These are phyloP conservation scores for Hanseniaspora lindneri DNA, from an alignment of 805 yeast genomes.

Conservation along the genomic window DNA sequence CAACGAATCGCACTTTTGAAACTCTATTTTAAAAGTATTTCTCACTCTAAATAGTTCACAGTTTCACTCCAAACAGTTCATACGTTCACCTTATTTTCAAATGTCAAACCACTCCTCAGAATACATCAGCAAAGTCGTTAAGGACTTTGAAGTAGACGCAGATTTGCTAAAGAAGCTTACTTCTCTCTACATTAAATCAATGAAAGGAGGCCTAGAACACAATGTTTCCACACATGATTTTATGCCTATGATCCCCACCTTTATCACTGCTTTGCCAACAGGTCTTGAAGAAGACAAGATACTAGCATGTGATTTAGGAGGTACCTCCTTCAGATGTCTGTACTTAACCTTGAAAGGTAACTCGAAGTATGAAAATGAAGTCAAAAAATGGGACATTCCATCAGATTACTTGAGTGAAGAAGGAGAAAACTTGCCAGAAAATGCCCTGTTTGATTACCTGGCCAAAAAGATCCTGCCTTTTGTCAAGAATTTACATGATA, in stretches of 20 bases:
- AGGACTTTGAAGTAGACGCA: slow-evolving; percentile 23
- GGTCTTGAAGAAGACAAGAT: slow-evolving; percentile 76
- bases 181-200: slow-evolving; percentile 45
- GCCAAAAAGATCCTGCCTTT: slow-evolving; percentile 61
- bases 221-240: slow-evolving; percentile 30
- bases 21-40: too few relatives aligned
- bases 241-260: slow-evolving; percentile 91
- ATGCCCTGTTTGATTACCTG: slow-evolving; percentile 50
- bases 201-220: slow-evolving; percentile 47
- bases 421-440: slow-evolving; percentile 40
- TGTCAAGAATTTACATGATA: slow-evolving; percentile 31
- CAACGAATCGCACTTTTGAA: too few relatives aligned
- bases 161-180: slow-evolving; percentile 28
- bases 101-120: slow-evolving; percentile 17
- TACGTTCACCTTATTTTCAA: too few relatives aligned
- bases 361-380: slow-evolving; percentile 66
- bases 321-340: slow-evolving; percentile 91
- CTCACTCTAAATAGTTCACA: too few relatives aligned
- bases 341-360: slow-evolving; percentile 68
- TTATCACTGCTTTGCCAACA: slow-evolving; percentile 69
- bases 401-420: slow-evolving; percentile 55
- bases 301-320: slow-evolving; percentile 90
- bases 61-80: too few relatives aligned
- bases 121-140: slow-evolving; percentile 24
- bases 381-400: slow-evolving; percentile 70